These are phyloP conservation scores for Vinca minor DNA, from an alignment of 257 asterid genomes.

Conservation along the genomic window DNA sequence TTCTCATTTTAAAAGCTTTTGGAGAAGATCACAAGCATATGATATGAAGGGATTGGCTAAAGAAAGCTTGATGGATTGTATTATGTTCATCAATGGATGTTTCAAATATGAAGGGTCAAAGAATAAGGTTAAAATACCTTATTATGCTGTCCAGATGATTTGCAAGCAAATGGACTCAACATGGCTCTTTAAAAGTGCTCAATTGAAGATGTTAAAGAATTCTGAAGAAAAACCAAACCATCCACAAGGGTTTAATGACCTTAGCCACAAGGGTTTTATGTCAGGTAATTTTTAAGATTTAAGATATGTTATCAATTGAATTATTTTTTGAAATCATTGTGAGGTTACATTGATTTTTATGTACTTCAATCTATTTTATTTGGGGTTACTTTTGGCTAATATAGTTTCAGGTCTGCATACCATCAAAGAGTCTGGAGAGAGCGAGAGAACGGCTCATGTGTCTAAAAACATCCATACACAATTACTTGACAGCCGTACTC, in stretches of 20 bases:
- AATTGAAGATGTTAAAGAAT: slow-evolving; percentile 16
- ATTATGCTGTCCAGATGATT: slow-evolving; percentile 57
- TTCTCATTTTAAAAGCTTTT: slow-evolving; percentile 56
- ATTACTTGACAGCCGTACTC: too few species aligned
- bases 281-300: slow-evolving; percentile 23
- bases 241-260: slow-evolving; percentile 10
- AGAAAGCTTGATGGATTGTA: slow-evolving; percentile 78
- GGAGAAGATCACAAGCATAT: slow-evolving; percentile 78
- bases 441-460: background rate
- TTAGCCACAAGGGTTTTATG: slow-evolving; percentile 26
- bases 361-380: background rate
- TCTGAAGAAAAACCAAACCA: slow-evolving; percentile 13
- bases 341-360: background rate
- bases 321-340: background rate
- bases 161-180: slow-evolving; percentile 70
- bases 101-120: slow-evolving; percentile 22
- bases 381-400: background rate
- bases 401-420: slow-evolving; percentile 35
- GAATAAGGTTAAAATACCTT: slow-evolving; percentile 32
- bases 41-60: slow-evolving; percentile 75
- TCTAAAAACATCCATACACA: too few species aligned
- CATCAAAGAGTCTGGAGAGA: slow-evolving; percentile 36
- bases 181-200: slow-evolving; percentile 54
- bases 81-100: slow-evolving; percentile 43
- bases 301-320: background rate